These are phyloP conservation scores for Pholiota conissans DNA, from an alignment of 768 basidiomycete species.

Conservation along the genomic window DNA sequence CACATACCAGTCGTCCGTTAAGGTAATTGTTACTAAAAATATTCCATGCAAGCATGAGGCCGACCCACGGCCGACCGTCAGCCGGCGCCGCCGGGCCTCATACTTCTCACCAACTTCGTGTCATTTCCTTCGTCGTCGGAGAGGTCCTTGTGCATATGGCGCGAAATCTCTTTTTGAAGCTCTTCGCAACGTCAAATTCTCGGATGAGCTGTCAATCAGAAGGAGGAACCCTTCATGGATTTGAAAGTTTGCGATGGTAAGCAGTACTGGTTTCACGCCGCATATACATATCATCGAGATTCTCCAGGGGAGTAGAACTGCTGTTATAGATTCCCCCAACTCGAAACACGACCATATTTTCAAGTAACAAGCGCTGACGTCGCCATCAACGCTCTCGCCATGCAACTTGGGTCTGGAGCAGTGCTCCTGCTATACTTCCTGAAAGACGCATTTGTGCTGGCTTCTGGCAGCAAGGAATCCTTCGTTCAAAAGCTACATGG, in stretches of 20 bases:
- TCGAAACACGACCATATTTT: too few species aligned
- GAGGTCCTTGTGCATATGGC: background rate
- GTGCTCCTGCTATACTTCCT: background rate
- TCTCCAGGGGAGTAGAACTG: too few species aligned
- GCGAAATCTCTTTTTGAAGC: background rate
- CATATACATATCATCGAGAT: too few species aligned
- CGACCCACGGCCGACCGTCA: background rate
- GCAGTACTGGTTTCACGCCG: too few species aligned
- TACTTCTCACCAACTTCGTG: too few species aligned
- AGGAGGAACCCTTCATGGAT: too few species aligned
- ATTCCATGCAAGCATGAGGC: background rate
- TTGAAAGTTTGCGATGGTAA: too few species aligned
- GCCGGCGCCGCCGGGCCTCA: background rate
- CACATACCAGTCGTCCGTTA: background rate
- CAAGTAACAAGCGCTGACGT: too few species aligned
- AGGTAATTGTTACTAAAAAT: background rate
- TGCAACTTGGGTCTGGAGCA: too few species aligned
- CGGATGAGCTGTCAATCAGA: background rate
- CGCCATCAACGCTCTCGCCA: too few species aligned
- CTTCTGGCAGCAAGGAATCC: background rate
- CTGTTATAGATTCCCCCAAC: too few species aligned
- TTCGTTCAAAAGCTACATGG: background rate
- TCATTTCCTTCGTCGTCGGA: background rate
- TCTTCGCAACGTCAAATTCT: background rate
- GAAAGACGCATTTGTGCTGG: background rate